Evolutionary conservation across 305 asterid species (phyloP), one percentile per base, ranked within the genome.

Genomic region (Lippia alba): DNA sequence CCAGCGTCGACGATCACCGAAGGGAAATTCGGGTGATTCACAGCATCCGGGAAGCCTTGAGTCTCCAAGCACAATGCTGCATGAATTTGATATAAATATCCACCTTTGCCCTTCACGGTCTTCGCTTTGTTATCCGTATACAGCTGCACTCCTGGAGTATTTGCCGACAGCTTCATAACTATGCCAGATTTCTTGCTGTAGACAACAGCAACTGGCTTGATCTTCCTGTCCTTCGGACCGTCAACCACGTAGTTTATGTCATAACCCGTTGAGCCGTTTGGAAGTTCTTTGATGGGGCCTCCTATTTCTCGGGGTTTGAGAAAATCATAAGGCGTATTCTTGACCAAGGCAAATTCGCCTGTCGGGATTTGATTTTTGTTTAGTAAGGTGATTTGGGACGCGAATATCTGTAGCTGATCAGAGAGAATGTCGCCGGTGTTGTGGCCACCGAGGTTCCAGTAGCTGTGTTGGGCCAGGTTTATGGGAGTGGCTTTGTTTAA

Each of bases 391-490:
- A 84, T 64, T 57, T 78, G 82, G 18, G 98, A 86, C 0, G 89
- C 94, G 49, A 85, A 84, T 17, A 92, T 75, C 41, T 83, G 94
- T 1, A 90, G 79, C 79, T 78, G 69, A 3, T 90, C 77, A 4
- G 92, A 84, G 3, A 87, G 83, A 45, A 92, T 76, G 72, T 75
- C 44, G 4, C 96, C 98, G 45, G 84, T 82, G 75, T 66, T 74
- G 69, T 92, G 98, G 61, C 89, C 89, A 3, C 88, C 96, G n/a
- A 92, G 91, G 79, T 92, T 92, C 90, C 91, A 92, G 71, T 88
- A 89, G 59, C 64, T 66, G 76, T 92, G 97, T 32, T 88, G 96
- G 57, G 96, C 94, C 0, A 90, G 87, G 79, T 85, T 92, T 46
- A 92, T 63, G 0, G 96, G 96, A 4, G 96, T 89, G 16, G 91